Conservation (phyloP, 2,329 filamentous ascomycete genomes). For the Pseudocercospora crystallina region DNA sequence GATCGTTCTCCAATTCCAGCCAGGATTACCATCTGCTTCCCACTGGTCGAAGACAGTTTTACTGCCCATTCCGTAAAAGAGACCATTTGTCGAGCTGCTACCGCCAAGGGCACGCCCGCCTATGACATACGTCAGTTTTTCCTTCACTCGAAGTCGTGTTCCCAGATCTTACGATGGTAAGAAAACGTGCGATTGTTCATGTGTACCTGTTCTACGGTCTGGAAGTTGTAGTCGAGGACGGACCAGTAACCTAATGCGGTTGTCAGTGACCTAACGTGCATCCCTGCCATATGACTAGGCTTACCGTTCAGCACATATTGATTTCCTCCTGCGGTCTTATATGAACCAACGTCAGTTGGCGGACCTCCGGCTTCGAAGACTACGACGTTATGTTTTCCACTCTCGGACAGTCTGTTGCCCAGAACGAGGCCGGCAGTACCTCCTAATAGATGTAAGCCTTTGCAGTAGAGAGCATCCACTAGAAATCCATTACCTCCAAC, state of each 20-base stretch:
- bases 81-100: constrained; percentile 18
- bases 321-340: constrained; percentile 16
- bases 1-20: constrained; percentile 17
- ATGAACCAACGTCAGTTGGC: constrained; percentile 15
- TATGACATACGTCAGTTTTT: neutral
- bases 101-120: constrained; percentile 19
- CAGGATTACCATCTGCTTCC: constrained; percentile 18
- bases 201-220: constrained; percentile 12
- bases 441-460: neutral
- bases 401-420: constrained; percentile 23
- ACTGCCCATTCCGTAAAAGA: constrained; percentile 19
- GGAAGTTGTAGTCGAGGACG: constrained; percentile 22
- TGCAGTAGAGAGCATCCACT: neutral
- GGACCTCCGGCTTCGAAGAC: constrained; percentile 21
- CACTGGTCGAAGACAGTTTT: constrained; percentile 13
- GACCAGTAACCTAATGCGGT: constrained; percentile 4
- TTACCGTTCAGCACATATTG: constrained; percentile 18
- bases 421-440: constrained; percentile 26
- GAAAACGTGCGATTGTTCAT: constrained; percentile 20
- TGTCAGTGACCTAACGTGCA: neutral
- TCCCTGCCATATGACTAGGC: neutral
- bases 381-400: constrained; percentile 15
- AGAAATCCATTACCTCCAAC: too few species aligned
- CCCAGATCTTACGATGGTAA: constrained; percentile 15
- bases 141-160: too few species aligned